Conservation (phyloP, 164 flowering plant genomes). For the Akebia trifoliata region DNA sequence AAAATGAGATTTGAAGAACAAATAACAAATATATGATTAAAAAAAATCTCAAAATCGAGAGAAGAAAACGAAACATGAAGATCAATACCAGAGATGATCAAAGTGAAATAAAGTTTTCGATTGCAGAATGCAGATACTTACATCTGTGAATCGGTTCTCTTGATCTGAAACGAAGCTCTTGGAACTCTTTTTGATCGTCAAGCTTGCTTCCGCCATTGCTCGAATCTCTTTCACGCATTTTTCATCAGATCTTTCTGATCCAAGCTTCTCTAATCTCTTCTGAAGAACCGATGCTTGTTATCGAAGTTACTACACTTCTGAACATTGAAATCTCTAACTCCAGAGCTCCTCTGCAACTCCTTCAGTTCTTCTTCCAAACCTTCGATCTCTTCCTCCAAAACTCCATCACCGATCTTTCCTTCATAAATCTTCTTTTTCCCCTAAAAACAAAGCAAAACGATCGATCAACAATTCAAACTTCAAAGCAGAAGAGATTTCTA, state of each 20-base stretch:
- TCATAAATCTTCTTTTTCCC: slow-evolving; percentile 57
- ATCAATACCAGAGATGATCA: too few species aligned
- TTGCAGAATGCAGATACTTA: too few species aligned
- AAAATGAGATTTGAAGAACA: background rate
- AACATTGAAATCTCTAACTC: slow-evolving; percentile 24
- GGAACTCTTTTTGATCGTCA: slow-evolving; percentile 22
- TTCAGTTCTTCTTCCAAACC: slow-evolving; percentile 44
- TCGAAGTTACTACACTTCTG: slow-evolving; percentile 52
- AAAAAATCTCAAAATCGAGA: background rate
- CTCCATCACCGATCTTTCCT: slow-evolving; percentile 32
- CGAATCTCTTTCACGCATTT: slow-evolving; percentile 36
- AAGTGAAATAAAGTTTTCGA: too few species aligned
- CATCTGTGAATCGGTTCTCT: slow-evolving; percentile 30
- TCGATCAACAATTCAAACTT: background rate
- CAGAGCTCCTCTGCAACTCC: slow-evolving; percentile 38
- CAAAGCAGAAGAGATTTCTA: background rate
- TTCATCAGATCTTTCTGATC: slow-evolving; percentile 24
- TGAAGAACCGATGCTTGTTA: slow-evolving; percentile 46
- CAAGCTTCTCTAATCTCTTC: slow-evolving; percentile 42
- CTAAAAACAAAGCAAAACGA: slow-evolving; percentile 22
- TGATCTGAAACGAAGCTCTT: slow-evolving; percentile 16
- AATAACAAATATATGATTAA: background rate
- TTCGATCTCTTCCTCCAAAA: slow-evolving; percentile 57
- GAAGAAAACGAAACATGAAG: background rate
- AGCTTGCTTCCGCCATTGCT: slow-evolving; percentile 51